Base-by-base conservation (phyloP, 768 basidiomycete species). In the Tulasnella sp. region DNA sequence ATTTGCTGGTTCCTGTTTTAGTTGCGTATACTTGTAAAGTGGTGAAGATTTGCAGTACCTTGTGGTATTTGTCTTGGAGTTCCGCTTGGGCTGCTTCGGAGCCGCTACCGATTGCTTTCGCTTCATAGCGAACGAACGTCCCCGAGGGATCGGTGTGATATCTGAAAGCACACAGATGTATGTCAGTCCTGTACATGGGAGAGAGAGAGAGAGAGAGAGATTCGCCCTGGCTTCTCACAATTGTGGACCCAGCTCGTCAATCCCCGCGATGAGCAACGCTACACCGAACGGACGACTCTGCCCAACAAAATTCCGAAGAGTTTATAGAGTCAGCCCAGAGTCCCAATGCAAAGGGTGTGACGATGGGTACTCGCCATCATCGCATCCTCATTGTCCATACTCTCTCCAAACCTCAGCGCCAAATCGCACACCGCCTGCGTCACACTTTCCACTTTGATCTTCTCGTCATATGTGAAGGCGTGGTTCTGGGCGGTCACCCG, bases 111-210 rank as follows among this genome's bases (percentile, higher is more conserved):
- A 99, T 98, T 5, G 96, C 96, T 73, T 98, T 99, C 32, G 96
- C 96, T 64, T 97, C 88, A 68, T 96, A 97, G 59, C 90, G 85
- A 66, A 93, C 87, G 68, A 92, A 97, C 15, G 96, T 98, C 11
- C 96, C 96, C 19, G 95, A 98, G 3, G 96, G 96, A 74, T 99
- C 96, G 29, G 95, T 96, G 71, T 99, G 95, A 72, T 82, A 98
- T 69, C 95, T 98, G 68, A 5, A 42, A 45, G 38, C 8, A 17
- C 21, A 24, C 32, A 42, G 43, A n/a, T n/a, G n/a, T n/a, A 3
- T 11, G 48, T 13, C 13, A 13, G 29, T 10, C 13, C 11, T 58
- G 30, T 38, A 41, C 29, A 60, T 43, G 13, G 52, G 17, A 34
- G 42, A 23, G 44, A 21, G 2, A n/a, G n/a, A n/a, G n/a, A n/a